phyloP scores from a whole-genome alignment of 2,329 filamentous ascomycete genomes.

The Pseudogymnoascus sp. region DNA sequence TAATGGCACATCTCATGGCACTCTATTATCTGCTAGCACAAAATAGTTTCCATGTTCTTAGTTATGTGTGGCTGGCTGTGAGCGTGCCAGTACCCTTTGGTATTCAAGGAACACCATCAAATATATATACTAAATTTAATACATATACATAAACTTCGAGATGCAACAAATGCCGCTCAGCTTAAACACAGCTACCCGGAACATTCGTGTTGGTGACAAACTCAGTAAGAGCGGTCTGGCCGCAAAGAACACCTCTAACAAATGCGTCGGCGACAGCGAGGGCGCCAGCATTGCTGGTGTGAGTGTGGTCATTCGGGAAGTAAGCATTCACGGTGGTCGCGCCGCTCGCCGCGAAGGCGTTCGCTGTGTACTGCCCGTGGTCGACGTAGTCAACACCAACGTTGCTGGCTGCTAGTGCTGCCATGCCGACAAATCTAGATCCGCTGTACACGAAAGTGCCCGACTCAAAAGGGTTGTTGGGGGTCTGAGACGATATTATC shows the following conservation, averaged over 20 bases:
- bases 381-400: conserved; percentile 20
- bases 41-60: not conserved
- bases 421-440: conserved; percentile 49
- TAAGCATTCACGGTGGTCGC: conserved; percentile 39
- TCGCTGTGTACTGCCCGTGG: conserved; percentile 20
- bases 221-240: conserved; percentile 32
- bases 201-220: not conserved
- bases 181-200: not conserved
- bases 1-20: not conserved
- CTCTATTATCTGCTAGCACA: not conserved
- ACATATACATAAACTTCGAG: not conserved
- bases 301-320: conserved; percentile 53
- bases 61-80: not conserved
- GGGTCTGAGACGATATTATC: conserved; percentile 53
- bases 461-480: conserved; percentile 56
- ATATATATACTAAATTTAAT: not conserved
- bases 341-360: conserved; percentile 32
- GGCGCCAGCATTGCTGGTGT: conserved; percentile 49
- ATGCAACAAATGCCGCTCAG: not conserved
- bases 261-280: conserved; percentile 49
- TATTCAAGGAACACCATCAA: not conserved
- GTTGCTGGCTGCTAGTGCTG: conserved; percentile 18
- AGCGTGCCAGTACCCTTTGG: not conserved
- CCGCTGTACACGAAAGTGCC: conserved; percentile 41
- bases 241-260: conserved; percentile 25